Base-by-base conservation (phyloP, 1,284 basidiomycete species). In the Cryptococcus deneoformans region DNA sequence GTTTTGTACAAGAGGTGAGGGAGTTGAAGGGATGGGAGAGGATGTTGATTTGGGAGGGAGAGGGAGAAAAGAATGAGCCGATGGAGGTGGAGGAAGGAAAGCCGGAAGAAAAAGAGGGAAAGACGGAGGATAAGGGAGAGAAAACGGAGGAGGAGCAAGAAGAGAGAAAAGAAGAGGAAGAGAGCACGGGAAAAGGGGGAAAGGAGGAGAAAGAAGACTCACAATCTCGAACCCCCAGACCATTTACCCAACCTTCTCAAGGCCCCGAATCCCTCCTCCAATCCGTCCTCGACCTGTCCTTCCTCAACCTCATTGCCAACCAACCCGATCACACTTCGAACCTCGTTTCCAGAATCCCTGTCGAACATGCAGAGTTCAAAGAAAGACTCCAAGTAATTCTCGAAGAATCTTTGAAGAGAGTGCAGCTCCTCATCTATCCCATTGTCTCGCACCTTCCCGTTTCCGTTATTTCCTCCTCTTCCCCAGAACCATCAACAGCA, bases 371-470 rank as follows among this genome's bases (percentile, higher is more conserved):
- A 8, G 12, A 24, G 6, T 34, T 53, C 29, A 7, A 16, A 2
- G 34, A 20, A 11, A 40, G 37, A 0, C 56, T 76, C 57, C 57
- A 64, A 2, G 35, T 48, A 7, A 65, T 70, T 20, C 56, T 70
- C 12, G 53, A 60, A 20, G 68, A 73, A 51, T 59, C 62, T 2
- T 56, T 75, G 6, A 66, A 68, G 6, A 67, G 69, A 4, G 65
- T 63, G 1, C 75, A 76, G 59, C 59, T 77, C 34, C 62, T 72
- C 8, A 56, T 76, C 5, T 46, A 64, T 35, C 73, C 73, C 5
- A 63, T 75, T 5, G 47, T 61, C 1, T 45, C 53, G 6, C 73
- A 75, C 53, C 64, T 75, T 54, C 0, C 10, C 55, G 46, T 49
- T 56, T 1, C 53, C 34, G 3, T 40, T 59, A 0, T 29, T 20